Evolutionary conservation across 140 eudicot species (phyloP), one percentile per base, ranked within the genome.

Genomic region (Anethum foeniculum): DNA sequence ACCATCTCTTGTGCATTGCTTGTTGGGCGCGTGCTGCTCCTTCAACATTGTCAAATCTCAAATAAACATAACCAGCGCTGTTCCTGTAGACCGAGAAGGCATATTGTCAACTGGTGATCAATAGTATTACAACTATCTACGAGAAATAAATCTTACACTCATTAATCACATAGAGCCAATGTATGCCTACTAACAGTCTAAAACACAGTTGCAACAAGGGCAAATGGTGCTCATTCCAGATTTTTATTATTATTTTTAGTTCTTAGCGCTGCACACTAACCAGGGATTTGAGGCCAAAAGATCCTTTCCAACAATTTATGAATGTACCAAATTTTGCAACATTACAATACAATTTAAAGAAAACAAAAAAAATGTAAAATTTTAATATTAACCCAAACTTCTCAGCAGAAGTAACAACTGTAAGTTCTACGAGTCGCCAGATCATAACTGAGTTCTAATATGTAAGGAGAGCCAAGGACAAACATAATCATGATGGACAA

Each of bases 1-100:
- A 89, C 92, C 92, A 89, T 81, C 92, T 84, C 79, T 80, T 82
- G 25, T 89, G 92, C 92, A 89, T 89, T n/a, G 87, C 92, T 30
- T 83, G 87, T 78, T 89, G 92, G 81, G 92, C 92, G 16, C 87
- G 83, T 76, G 85, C 3, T 38, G 92, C 90, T 27, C 82, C 92
- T 71, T 89, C 92, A 43, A 82, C 86, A 76, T 58, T 80, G 13
- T 89, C 90, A 62, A 89, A 89, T 67, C 90, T 81, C 83, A 89
- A 21, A 79, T 86, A 89, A 14, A 89, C 92, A 80, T 89, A 85
- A 28, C 90, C 92, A 76, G 90, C 88, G 77, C 88, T 88, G 71
- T 85, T 83, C 88, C 92, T 89, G 88, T 27, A 76, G 21, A n/a
- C 79, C 28, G 8, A 49, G 60, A 48, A 48, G 25, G 25, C 44